Percentiles rank a stretch among this genome's conserved stretches.
Evolutionary conservation across 495 filamentous ascomycete species (phyloP).

Genomic region (Aspergillus heteromorphus): DNA sequence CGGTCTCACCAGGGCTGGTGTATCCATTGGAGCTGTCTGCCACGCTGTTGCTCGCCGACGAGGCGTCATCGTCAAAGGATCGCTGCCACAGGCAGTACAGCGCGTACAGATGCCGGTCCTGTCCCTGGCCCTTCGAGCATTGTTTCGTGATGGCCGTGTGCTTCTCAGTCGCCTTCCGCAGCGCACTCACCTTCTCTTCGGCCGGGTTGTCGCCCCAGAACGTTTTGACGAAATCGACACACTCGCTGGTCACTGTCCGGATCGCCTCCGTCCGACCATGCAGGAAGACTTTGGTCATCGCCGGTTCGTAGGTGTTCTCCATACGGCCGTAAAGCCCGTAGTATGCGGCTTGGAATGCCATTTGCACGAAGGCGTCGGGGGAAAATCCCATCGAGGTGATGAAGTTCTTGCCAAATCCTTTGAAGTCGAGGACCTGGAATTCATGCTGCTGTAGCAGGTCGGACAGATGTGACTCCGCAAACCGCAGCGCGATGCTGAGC

Average conservation of each 20-base stretch:
- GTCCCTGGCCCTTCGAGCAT: slow-evolving; percentile 88
- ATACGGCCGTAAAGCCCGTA: slow-evolving; percentile 93
- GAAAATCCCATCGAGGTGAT: slow-evolving; percentile 97
- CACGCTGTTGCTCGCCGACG: slow-evolving; percentile 42
- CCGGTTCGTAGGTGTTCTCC: slow-evolving; percentile 94
- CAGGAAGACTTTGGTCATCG: slow-evolving; percentile 92
- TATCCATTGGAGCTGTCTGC: slow-evolving; percentile 57
- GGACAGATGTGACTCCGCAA: slow-evolving; percentile 90
- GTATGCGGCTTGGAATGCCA: slow-evolving; percentile 98
- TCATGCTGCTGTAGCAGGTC: slow-evolving; percentile 97
- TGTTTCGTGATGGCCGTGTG: slow-evolving; percentile 77
- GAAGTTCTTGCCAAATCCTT: slow-evolving; percentile 89
- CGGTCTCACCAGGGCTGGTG: slow-evolving; percentile 45
- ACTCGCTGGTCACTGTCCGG: slow-evolving; percentile 74
- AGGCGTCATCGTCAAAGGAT: slow-evolving; percentile 64
- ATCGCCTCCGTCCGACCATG: slow-evolving; percentile 95
- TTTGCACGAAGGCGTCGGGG: slow-evolving; percentile 95
- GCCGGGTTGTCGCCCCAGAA: slow-evolving; percentile 93
- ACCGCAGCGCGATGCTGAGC: slow-evolving; percentile 82
- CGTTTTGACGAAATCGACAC: slow-evolving; percentile 78
- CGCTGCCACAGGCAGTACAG: slow-evolving; percentile 95
- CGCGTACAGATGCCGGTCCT: slow-evolving; percentile 90
- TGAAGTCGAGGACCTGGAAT: slow-evolving; percentile 87
- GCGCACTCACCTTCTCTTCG: slow-evolving; percentile 73
- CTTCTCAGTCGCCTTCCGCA: slow-evolving; percentile 75